These are phyloP conservation scores for Daldinia decipiens DNA, from an alignment of 495 filamentous ascomycete genomes.

Conservation along the genomic window DNA sequence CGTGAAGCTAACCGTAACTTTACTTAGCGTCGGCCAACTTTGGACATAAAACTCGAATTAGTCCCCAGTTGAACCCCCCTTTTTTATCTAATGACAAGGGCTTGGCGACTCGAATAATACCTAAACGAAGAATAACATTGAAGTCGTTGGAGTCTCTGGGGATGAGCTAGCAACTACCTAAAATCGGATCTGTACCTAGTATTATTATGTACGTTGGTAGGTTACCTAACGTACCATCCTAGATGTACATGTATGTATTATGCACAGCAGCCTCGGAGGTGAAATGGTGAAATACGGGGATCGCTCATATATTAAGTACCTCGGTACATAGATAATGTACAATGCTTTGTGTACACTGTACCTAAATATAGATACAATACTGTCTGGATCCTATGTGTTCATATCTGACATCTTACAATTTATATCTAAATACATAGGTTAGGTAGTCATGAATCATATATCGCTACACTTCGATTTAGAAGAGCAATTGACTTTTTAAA, in stretches of 20 bases:
- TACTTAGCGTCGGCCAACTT: constrained; percentile 14
- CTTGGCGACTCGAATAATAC: constrained; percentile 22
- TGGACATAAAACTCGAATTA: constrained; percentile 26
- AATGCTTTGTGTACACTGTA: constrained; percentile 6
- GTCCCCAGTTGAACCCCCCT: not conserved
- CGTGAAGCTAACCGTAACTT: constrained; percentile 7
- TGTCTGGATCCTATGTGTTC: constrained; percentile 1
- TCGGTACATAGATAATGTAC: not conserved
- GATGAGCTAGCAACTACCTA: constrained; percentile 23
- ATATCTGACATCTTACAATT: constrained; percentile 2
- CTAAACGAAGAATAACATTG: constrained; percentile 6
- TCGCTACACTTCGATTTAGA: not conserved
- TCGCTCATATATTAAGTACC: not conserved
- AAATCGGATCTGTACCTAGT: constrained; percentile 12
- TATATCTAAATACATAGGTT: too few species aligned
- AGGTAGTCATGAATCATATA: constrained; percentile 1
- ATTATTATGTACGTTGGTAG: not conserved
- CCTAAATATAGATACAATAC: not conserved
- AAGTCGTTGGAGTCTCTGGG: constrained; percentile 7
- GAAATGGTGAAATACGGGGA: constrained; percentile 14
- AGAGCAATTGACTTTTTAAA: not conserved
- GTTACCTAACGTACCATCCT: too few species aligned
- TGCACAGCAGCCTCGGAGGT: constrained; percentile 32
- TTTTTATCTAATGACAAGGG: constrained; percentile 10
- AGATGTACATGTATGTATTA: constrained; percentile 6